These are phyloP conservation scores for Aristolochia californica DNA, from an alignment of 164 flowering plant species.

Conservation along the genomic window DNA sequence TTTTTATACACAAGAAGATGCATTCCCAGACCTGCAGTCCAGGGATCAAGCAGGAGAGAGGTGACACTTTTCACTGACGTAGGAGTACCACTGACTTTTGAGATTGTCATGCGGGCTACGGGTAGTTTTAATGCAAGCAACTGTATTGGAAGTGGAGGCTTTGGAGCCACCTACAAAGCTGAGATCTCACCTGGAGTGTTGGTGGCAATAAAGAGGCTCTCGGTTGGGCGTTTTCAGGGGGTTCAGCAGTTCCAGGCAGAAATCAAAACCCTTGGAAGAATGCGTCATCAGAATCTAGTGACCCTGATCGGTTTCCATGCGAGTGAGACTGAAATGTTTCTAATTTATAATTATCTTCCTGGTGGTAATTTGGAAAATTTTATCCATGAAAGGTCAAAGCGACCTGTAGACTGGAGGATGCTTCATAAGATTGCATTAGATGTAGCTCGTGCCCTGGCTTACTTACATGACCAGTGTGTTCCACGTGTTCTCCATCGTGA, in stretches of 20 bases:
- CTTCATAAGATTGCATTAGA: constrained; percentile 85
- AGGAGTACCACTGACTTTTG: constrained; percentile 61
- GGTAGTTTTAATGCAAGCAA: constrained; percentile 67
- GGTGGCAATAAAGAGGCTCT: constrained; percentile 73
- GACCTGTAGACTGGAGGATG: constrained; percentile 73
- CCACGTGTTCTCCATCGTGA: constrained; percentile 96
- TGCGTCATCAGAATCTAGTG: constrained; percentile 74
- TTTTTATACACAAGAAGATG: constrained; percentile 64
- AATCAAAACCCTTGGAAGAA: constrained; percentile 73
- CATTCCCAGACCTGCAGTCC: constrained; percentile 37
- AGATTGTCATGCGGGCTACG: constrained; percentile 70
- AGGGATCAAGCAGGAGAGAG: constrained; percentile 46
- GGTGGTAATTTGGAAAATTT: constrained; percentile 87
- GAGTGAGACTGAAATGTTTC: constrained; percentile 86
- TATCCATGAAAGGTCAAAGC: constrained; percentile 65
- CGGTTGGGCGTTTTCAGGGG: constrained; percentile 83
- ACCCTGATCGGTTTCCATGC: constrained; percentile 85
- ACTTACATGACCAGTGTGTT: constrained; percentile 80
- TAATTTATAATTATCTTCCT: constrained; percentile 69
- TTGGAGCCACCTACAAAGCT: constrained; percentile 92
- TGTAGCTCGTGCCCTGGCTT: constrained; percentile 79
- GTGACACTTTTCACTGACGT: constrained; percentile 57
- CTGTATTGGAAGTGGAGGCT: constrained; percentile 90
- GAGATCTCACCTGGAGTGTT: constrained; percentile 60
- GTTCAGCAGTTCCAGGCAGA: constrained; percentile 85